These are phyloP conservation scores for Clarireedia sp. DNA, from an alignment of 2,329 filamentous ascomycete genomes.

Conservation along the genomic window DNA sequence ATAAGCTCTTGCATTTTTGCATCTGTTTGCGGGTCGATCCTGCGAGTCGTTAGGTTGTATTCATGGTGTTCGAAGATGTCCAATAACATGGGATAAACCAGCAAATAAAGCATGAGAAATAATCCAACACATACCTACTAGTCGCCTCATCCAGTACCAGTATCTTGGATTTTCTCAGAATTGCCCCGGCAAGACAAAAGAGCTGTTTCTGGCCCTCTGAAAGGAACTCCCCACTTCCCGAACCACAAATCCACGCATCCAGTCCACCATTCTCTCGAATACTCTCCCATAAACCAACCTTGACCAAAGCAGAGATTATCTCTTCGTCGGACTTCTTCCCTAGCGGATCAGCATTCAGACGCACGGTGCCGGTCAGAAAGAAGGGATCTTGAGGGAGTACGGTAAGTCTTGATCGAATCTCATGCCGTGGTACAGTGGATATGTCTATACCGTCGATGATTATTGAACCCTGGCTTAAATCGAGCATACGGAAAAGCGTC, in stretches of 20 bases:
- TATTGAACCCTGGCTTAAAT: slow-evolving; percentile 31
- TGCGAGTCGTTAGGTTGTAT: background rate
- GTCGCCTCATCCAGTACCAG: slow-evolving; percentile 37
- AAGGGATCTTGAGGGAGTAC: background rate
- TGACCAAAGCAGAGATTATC: slow-evolving; percentile 36
- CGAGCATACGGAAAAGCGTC: slow-evolving; percentile 40
- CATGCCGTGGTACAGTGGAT: background rate
- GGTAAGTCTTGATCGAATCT: background rate
- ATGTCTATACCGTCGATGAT: background rate
- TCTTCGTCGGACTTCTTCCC: slow-evolving; percentile 30
- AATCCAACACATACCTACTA: slow-evolving; percentile 31
- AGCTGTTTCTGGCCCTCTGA: slow-evolving; percentile 52
- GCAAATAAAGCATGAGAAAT: background rate
- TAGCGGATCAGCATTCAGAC: slow-evolving; percentile 40
- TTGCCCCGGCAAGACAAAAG: slow-evolving; percentile 40
- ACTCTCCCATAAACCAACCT: slow-evolving; percentile 29
- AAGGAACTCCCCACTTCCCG: slow-evolving; percentile 40
- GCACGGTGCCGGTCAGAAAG: slow-evolving; percentile 39
- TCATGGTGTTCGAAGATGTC: too few species aligned
- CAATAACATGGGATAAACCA: background rate
- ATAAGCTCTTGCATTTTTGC: slow-evolving; percentile 34
- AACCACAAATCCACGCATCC: slow-evolving; percentile 29
- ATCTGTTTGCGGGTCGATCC: background rate
- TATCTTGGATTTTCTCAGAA: slow-evolving; percentile 33
- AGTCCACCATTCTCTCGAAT: slow-evolving; percentile 12